Percentiles rank a stretch among this genome's conserved stretches.
Evolutionary conservation across 176 grass and related monocot genomes (phyloP).

Genomic region (Oryza glaberrima): DNA sequence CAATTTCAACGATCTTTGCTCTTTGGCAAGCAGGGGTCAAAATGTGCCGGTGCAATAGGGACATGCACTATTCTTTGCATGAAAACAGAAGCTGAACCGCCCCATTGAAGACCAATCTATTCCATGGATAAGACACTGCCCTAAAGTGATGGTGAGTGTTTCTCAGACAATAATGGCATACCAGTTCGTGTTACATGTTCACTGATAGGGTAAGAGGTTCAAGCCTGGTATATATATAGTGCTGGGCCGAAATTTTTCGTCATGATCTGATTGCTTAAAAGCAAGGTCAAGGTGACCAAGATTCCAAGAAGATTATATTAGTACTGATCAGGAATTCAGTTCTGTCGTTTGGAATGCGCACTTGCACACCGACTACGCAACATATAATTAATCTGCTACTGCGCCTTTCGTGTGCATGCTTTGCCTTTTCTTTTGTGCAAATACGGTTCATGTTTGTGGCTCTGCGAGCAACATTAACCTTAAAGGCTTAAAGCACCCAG

Average conservation of each 20-base stretch:
- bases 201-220: not conserved
- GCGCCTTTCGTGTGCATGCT: conserved; percentile 34
- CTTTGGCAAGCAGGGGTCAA: conserved; percentile 25
- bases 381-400: conserved; percentile 17
- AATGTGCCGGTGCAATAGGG: conserved; percentile 24
- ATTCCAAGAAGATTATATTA: conserved; percentile 14
- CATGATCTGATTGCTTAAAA: conserved; percentile 13
- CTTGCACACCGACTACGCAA: conserved; percentile 17
- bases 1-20: conserved; percentile 13
- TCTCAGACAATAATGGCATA: not conserved
- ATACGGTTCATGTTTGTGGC: conserved; percentile 26
- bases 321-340: not conserved
- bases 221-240: conserved; percentile 29
- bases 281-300: conserved; percentile 1
- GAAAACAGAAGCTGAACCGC: conserved; percentile 25
- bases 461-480: conserved; percentile 24
- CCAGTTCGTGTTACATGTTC: conserved; percentile 16
- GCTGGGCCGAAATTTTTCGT: conserved; percentile 6
- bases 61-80: conserved; percentile 29
- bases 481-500: conserved; percentile 26
- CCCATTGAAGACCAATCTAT: conserved; percentile 33
- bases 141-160: conserved; percentile 12
- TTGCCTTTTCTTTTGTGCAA: not conserved
- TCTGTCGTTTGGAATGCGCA: conserved; percentile 1
- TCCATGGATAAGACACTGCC: not conserved